phyloP scores from a whole-genome alignment of 306 rosid genomes.

The Vigna unguiculata region DNA sequence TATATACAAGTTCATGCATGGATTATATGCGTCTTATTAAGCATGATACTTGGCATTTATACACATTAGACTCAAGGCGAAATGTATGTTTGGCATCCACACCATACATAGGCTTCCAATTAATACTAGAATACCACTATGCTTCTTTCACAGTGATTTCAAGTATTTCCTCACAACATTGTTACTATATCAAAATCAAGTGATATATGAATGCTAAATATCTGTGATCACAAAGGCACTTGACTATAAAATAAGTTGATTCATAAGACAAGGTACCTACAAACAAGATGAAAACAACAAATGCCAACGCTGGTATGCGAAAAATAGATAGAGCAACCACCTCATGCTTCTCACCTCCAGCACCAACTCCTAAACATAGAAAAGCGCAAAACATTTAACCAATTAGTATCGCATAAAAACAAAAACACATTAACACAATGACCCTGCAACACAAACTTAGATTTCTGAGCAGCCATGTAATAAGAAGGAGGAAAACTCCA shows the following conservation, averaged over 20 bases:
- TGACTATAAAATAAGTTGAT: conserved; percentile 45
- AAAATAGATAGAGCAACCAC: conserved; percentile 71
- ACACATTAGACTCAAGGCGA: neutral
- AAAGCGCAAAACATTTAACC: conserved; percentile 8
- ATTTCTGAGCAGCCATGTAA: conserved; percentile 10
- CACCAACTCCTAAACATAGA: conserved; percentile 80
- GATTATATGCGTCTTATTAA: conserved; percentile 4
- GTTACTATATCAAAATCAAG: conserved; percentile 33
- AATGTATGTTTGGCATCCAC: conserved; percentile 2
- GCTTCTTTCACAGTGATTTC: conserved; percentile 34
- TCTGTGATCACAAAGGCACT: conserved; percentile 15
- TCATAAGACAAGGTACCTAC: conserved; percentile 82
- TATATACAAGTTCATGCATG: conserved; percentile 16
- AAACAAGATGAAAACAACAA: conserved; percentile 77
- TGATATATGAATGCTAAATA: conserved; percentile 22
- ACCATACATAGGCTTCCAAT: neutral
- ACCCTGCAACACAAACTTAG: neutral
- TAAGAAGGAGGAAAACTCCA: neutral
- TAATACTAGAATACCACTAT: conserved; percentile 5
- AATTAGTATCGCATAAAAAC: neutral
- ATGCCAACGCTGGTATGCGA: conserved; percentile 78
- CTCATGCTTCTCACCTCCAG: conserved; percentile 90
- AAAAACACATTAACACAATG: conserved; percentile 12
- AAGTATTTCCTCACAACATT: conserved; percentile 28
- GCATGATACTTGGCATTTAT: conserved; percentile 12